Conservation (phyloP, 1,139 yeast species). For the Saccharomyces hybrid region DNA sequence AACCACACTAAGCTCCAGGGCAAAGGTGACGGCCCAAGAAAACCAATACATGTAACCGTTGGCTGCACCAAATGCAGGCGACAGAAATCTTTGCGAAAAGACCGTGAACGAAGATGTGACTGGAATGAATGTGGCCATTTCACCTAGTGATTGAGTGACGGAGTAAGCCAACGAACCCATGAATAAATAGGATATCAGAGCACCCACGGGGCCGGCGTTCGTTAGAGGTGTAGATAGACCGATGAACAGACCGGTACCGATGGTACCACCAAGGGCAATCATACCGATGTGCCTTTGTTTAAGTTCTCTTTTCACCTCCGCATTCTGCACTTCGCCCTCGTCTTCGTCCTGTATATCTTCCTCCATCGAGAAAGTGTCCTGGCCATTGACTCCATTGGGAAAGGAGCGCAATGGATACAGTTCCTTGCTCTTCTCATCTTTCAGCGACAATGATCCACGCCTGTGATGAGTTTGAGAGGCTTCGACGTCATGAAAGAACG, state of each 20-base stretch:
- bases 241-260: conserved; percentile 62
- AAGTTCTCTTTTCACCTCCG: conserved; percentile 42
- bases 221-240: conserved; percentile 46
- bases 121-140: conserved; percentile 73
- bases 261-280: conserved; percentile 65
- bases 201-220: conserved; percentile 58
- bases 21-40: conserved; percentile 78
- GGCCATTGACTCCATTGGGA: conserved; percentile 3
- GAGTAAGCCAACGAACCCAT: conserved; percentile 59
- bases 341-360: conserved; percentile 20
- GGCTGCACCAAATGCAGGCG: conserved; percentile 70
- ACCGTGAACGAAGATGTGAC: conserved; percentile 60
- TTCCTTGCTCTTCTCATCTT: background rate
- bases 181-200: conserved; percentile 56
- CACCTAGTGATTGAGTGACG: conserved; percentile 67
- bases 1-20: conserved; percentile 72
- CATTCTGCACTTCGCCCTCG: conserved; percentile 33
- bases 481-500: background rate
- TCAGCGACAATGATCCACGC: background rate
- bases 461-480: background rate
- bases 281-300: conserved; percentile 55
- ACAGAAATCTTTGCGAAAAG: conserved; percentile 52
- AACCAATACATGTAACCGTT: conserved; percentile 84
- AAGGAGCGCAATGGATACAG: background rate
- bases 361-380: conserved; percentile 2